Conservation (phyloP, 1,139 yeast genomes). For the Magnusiomyces suaveolens region DNA sequence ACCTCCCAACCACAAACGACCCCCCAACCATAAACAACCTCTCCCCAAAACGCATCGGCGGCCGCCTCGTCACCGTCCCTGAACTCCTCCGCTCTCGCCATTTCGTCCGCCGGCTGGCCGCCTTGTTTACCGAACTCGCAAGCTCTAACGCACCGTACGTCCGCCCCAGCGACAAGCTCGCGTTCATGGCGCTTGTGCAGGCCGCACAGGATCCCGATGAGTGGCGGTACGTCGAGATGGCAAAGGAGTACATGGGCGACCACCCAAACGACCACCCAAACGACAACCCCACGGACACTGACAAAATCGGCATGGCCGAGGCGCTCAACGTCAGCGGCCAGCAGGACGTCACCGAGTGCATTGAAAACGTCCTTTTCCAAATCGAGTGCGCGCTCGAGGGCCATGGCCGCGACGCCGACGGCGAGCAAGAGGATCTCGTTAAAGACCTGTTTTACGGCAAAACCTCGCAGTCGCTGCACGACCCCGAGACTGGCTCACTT, state of each 20-base stretch:
- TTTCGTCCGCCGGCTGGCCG: constrained; percentile 62
- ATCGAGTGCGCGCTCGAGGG: constrained; percentile 85
- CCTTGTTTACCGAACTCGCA: constrained; percentile 61
- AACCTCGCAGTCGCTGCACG: constrained; percentile 45
- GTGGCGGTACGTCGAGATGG: constrained; percentile 13
- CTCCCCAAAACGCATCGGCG: constrained; percentile 57
- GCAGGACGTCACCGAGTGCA: constrained; percentile 96
- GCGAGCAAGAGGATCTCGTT: constrained; percentile 68
- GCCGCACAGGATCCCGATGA: constrained; percentile 31
- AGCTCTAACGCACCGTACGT: constrained; percentile 55
- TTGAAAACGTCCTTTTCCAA: constrained; percentile 88
- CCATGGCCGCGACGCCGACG: constrained; percentile 49
- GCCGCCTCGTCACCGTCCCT: constrained; percentile 58
- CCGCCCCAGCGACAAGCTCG: constrained; percentile 73
- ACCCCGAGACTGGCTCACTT: not conserved
- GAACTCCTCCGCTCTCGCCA: constrained; percentile 78
- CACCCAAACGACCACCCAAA: not conserved
- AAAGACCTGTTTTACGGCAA: constrained; percentile 74
- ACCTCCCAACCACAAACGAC: constrained; percentile 1
- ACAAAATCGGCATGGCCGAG: constrained; percentile 8
- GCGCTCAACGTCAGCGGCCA: constrained; percentile 56
- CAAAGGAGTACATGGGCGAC: not conserved
- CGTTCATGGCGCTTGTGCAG: constrained; percentile 79
- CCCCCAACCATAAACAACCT: not conserved
- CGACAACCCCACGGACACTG: too few species aligned